Conservation (phyloP, 169 alveolate genomes). For the Neospora caninum region DNA sequence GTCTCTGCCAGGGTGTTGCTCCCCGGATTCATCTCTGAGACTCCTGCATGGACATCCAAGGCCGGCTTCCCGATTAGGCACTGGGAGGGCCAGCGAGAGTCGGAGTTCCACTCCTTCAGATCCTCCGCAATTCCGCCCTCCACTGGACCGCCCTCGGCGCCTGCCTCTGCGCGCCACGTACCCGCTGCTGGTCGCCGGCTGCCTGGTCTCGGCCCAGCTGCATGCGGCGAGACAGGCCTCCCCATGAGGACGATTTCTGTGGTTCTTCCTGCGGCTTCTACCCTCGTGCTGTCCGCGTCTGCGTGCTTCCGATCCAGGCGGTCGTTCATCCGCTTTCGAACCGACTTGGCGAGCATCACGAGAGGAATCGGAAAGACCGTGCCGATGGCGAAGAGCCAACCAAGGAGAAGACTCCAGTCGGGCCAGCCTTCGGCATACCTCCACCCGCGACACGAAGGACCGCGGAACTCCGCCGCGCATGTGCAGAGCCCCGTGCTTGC, state of each 20-base stretch:
- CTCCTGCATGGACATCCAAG: too few relatives aligned
- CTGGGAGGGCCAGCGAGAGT: too few relatives aligned
- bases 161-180: neutral
- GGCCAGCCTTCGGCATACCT: slow-evolving; percentile 25
- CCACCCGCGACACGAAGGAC: neutral
- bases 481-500: neutral
- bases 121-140: too few relatives aligned
- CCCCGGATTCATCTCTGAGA: too few relatives aligned
- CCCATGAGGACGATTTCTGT: too few relatives aligned
- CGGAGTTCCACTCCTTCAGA: too few relatives aligned
- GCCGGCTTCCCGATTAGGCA: too few relatives aligned
- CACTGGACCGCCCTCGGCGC: too few relatives aligned
- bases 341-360: neutral
- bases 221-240: neutral
- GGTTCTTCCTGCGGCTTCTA: neutral
- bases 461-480: neutral
- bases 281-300: neutral
- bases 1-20: too few relatives aligned
- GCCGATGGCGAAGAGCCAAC: neutral
- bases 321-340: neutral
- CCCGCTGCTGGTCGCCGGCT: neutral
- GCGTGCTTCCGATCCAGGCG: neutral
- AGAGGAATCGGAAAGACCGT: slow-evolving; percentile 23
- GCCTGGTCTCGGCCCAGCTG: neutral
- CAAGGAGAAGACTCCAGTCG: neutral